Evolutionary conservation across 1,139 yeast genomes (phyloP).

Genomic region (Hemisphaericaspora lyxosophila): DNA sequence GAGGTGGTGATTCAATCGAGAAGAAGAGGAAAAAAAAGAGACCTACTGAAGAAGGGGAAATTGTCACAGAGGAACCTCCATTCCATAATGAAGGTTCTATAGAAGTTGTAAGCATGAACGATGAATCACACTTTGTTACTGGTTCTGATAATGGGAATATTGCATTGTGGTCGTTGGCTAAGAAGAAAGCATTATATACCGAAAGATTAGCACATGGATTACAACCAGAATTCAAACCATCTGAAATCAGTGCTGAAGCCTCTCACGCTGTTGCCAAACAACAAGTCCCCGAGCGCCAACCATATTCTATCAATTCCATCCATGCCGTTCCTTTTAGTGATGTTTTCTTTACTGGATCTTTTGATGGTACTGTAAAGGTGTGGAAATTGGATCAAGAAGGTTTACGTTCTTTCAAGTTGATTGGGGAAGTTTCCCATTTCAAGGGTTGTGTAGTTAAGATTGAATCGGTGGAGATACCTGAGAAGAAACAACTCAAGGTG

Average conservation of each 20-base stretch:
- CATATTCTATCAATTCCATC: conserved; percentile 83
- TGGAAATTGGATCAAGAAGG: conserved; percentile 71
- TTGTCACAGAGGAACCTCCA: conserved; percentile 19
- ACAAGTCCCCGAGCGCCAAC: conserved; percentile 69
- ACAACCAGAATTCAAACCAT: conserved; percentile 48
- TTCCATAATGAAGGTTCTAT: conserved; percentile 80
- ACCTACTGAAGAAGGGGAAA: conserved; percentile 27
- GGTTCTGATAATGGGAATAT: conserved; percentile 94
- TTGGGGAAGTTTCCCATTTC: conserved; percentile 58
- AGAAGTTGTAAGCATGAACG: conserved; percentile 88
- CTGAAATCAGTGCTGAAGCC: conserved; percentile 69
- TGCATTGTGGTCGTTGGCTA: conserved; percentile 82
- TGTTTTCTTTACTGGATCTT: conserved; percentile 83
- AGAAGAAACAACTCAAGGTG: conserved; percentile 51
- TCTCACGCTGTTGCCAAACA: conserved; percentile 35
- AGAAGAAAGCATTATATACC: conserved; percentile 80
- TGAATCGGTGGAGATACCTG: conserved; percentile 59
- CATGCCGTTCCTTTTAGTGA: conserved; percentile 90
- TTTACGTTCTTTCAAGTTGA: conserved; percentile 54
- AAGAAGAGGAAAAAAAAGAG: conserved; percentile 42
- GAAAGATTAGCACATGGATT: conserved; percentile 77
- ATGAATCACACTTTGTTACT: conserved; percentile 87
- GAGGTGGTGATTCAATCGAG: conserved; percentile 75
- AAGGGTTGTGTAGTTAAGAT: conserved; percentile 74
- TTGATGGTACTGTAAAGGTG: conserved; percentile 70